Conservation (phyloP, 1,284 basidiomycete species). For the Farysia itapuensis region DNA sequence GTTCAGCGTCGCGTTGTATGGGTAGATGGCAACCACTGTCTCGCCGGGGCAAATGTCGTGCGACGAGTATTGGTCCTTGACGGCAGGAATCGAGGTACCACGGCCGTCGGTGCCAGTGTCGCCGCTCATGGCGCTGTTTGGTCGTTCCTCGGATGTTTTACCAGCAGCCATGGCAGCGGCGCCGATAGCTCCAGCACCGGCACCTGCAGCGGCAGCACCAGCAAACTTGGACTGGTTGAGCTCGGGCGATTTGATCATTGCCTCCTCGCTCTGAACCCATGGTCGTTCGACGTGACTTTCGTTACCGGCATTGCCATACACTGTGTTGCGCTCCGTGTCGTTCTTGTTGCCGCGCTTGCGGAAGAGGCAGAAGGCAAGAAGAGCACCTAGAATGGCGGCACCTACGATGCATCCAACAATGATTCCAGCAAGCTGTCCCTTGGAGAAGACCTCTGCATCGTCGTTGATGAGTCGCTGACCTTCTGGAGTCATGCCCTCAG, state of each 20-base stretch:
- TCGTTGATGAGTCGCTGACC: conserved; percentile 22
- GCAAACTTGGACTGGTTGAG: conserved; percentile 22
- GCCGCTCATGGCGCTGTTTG: conserved; percentile 41
- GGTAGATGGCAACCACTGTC: conserved; percentile 54
- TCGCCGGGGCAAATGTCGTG: conserved; percentile 51
- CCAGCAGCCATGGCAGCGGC: conserved; percentile 25
- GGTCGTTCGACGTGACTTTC: conserved; percentile 38
- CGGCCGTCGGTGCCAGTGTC: conserved; percentile 43
- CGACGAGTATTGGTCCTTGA: conserved; percentile 52
- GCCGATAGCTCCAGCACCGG: conserved; percentile 25
- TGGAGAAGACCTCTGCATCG: conserved; percentile 20
- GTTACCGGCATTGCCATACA: conserved; percentile 24
- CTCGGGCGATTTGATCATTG: conserved; percentile 28
- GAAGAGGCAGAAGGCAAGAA: conserved; percentile 33
- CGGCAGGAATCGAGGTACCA: conserved; percentile 48
- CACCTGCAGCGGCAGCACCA: conserved; percentile 24
- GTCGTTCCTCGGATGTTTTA: conserved; percentile 31
- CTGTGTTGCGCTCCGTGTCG: conserved; percentile 26
- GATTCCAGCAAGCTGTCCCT: conserved; percentile 40
- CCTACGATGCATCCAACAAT: conserved; percentile 44
- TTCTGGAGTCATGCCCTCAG: conserved; percentile 8
- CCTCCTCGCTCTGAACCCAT: conserved; percentile 43
- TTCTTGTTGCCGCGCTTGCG: conserved; percentile 16
- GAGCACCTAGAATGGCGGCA: conserved; percentile 42
- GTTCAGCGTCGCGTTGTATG: conserved; percentile 51